These are phyloP conservation scores for Eimeria acervulina DNA, from an alignment of 169 alveolate genomes.

Conservation along the genomic window DNA sequence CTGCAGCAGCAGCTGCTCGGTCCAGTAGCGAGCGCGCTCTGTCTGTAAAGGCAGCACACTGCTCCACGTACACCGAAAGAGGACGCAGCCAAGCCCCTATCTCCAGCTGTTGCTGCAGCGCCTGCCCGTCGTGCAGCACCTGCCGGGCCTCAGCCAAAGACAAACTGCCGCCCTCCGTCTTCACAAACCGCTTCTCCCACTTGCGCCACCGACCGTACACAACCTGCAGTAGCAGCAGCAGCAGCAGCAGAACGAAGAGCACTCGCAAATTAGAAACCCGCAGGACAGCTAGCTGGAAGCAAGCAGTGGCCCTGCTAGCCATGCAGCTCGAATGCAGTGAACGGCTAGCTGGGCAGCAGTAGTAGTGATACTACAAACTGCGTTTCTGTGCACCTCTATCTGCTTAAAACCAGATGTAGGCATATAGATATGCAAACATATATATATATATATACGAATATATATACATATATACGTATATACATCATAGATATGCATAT, in stretches of 20 bases:
- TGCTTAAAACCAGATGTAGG: too few species aligned
- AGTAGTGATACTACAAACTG: too few species aligned
- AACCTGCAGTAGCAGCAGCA: slow-evolving; percentile 67
- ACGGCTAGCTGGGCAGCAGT: not conserved
- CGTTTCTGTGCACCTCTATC: too few species aligned
- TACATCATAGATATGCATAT: too few species aligned
- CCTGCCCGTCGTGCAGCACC: slow-evolving; percentile 82
- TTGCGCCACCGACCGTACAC: slow-evolving; percentile 83
- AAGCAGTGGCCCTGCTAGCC: not conserved
- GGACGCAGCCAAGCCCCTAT: slow-evolving; percentile 70
- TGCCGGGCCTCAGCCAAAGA: slow-evolving; percentile 80
- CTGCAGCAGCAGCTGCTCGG: slow-evolving; percentile 80
- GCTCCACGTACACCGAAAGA: slow-evolving; percentile 68
- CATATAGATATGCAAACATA: too few species aligned
- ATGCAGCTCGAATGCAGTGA: not conserved
- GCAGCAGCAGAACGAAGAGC: slow-evolving; percentile 29
- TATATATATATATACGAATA: too few species aligned
- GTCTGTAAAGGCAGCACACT: slow-evolving; percentile 37
- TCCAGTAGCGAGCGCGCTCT: slow-evolving; percentile 78
- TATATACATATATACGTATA: too few species aligned
- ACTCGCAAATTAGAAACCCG: not conserved
- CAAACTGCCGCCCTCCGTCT: slow-evolving; percentile 74
- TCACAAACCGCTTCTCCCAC: slow-evolving; percentile 81
- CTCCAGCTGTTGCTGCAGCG: slow-evolving; percentile 75
- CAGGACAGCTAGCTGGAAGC: not conserved